These are phyloP conservation scores for Priceomyces medius DNA, from an alignment of 805 yeast genomes.

Conservation along the genomic window DNA sequence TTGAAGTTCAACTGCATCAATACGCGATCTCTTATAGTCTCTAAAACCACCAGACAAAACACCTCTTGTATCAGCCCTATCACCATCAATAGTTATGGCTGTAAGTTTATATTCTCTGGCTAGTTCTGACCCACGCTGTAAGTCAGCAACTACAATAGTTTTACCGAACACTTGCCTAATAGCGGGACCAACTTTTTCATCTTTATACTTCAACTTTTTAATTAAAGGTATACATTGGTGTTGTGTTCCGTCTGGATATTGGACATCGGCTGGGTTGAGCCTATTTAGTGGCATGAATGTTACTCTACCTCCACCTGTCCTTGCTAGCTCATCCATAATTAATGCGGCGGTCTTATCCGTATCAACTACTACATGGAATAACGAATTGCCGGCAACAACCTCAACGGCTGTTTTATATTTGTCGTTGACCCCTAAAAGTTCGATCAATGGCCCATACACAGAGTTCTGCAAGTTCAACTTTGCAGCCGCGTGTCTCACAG, in stretches of 20 bases:
- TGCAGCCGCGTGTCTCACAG: conserved; percentile 62
- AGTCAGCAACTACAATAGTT: conserved; percentile 70
- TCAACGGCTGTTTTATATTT: conserved; percentile 86
- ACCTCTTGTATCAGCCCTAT: conserved; percentile 80
- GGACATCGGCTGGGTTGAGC: conserved; percentile 40
- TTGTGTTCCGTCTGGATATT: conserved; percentile 58
- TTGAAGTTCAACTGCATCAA: conserved; percentile 65
- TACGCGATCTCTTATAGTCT: conserved; percentile 62
- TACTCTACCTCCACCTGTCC: conserved; percentile 75
- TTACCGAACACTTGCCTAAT: conserved; percentile 78
- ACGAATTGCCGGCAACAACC: conserved; percentile 80
- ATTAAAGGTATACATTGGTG: conserved; percentile 74
- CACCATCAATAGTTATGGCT: conserved; percentile 91
- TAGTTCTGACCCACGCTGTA: conserved; percentile 65
- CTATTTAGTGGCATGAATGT: conserved; percentile 90
- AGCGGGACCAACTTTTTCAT: conserved; percentile 56
- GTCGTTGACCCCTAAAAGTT: conserved; percentile 74
- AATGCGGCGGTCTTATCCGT: conserved; percentile 78
- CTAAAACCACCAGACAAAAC: conserved; percentile 86
- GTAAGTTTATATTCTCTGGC: conserved; percentile 60
- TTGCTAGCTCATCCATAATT: conserved; percentile 71
- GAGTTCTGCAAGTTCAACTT: conserved; percentile 54
- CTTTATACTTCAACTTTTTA: conserved; percentile 64
- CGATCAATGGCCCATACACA: conserved; percentile 85
- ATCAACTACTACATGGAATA: conserved; percentile 89